These are phyloP conservation scores for Trichoderma parareesei DNA, from an alignment of 495 filamentous ascomycete genomes.

Conservation along the genomic window DNA sequence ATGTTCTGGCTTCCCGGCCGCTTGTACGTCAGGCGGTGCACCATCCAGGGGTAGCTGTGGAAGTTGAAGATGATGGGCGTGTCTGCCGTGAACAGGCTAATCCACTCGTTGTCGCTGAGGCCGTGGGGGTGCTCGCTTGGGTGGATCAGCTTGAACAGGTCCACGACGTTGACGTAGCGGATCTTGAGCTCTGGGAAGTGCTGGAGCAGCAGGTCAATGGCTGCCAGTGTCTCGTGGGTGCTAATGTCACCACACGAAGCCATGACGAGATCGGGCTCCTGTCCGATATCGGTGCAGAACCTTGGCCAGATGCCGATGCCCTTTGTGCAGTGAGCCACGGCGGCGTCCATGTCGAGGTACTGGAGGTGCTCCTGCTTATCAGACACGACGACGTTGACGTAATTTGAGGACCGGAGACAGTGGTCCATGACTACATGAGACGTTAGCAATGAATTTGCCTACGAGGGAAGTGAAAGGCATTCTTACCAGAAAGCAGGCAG, in stretches of 20 bases:
- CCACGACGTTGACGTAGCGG: conserved; percentile 67
- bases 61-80: conserved; percentile 71
- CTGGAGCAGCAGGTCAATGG: conserved; percentile 55
- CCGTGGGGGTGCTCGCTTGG: conserved; percentile 59
- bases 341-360: conserved; percentile 58
- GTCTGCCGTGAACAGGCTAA: conserved; percentile 56
- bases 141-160: conserved; percentile 66
- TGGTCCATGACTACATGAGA: conserved; percentile 46
- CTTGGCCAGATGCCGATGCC: conserved; percentile 46
- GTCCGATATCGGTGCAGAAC: conserved; percentile 46
- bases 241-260: conserved; percentile 63
- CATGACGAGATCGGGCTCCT: conserved; percentile 62
- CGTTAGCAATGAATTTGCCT: not conserved
- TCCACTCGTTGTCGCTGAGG: conserved; percentile 51
- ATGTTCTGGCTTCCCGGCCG: conserved; percentile 54
- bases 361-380: conserved; percentile 72
- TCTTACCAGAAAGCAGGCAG: conserved; percentile 49
- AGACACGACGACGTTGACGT: conserved; percentile 68
- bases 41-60: conserved; percentile 69
- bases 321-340: conserved; percentile 63
- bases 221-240: conserved; percentile 61
- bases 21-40: conserved; percentile 65
- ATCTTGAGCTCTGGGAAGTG: conserved; percentile 59
- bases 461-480: not conserved
- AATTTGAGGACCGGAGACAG: conserved; percentile 59